Evolutionary conservation across 768 basidiomycete genomes (phyloP).

Genomic region (Hebeloma cylindrosporum): DNA sequence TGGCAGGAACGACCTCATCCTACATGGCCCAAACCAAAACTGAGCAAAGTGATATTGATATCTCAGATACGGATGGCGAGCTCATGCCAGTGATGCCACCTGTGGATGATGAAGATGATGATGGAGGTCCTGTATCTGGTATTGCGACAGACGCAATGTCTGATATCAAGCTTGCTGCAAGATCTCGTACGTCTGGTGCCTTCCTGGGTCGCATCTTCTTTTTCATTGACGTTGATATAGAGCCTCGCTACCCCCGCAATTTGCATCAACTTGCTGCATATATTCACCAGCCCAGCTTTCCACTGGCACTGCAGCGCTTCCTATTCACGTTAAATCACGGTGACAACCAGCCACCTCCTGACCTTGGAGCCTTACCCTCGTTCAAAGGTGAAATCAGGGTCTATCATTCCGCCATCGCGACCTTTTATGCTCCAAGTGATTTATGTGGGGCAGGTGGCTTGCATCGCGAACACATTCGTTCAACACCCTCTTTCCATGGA

Average conservation of each 20-base stretch:
- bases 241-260: background rate
- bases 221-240: background rate
- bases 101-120: background rate
- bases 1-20: constrained; percentile 17
- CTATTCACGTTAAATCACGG: constrained; percentile 13
- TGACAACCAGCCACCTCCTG: constrained; percentile 15
- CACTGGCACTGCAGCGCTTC: constrained; percentile 13
- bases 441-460: constrained; percentile 28
- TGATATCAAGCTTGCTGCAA: background rate
- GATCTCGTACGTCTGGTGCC: background rate
- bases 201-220: too few species aligned
- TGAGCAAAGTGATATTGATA: too few species aligned
- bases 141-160: background rate
- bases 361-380: constrained; percentile 4
- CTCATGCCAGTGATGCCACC: background rate
- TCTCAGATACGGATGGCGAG: background rate
- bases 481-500: constrained; percentile 23
- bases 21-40: constrained; percentile 5
- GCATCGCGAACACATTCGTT: constrained; percentile 27
- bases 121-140: background rate
- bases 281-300: constrained; percentile 7
- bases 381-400: constrained; percentile 24
- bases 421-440: constrained; percentile 31
- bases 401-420: constrained; percentile 27
- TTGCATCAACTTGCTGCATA: background rate